Evolutionary conservation across 2,329 filamentous ascomycete species (phyloP).

Genomic region (Fusarium longipes): DNA sequence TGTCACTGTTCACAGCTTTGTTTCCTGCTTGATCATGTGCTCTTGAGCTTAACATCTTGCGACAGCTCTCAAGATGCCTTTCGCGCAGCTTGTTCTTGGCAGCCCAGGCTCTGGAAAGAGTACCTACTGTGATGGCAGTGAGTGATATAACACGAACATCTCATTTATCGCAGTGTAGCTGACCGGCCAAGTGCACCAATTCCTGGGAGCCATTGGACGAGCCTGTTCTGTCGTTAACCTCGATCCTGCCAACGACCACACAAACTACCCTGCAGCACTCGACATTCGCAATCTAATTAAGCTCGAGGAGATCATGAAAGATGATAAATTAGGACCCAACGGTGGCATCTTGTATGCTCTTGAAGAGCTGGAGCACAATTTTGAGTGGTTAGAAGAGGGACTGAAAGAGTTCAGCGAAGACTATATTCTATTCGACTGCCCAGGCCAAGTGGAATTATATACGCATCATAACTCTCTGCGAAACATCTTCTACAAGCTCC

Average conservation of each 20-base stretch:
- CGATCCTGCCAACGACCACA: constrained; percentile 95
- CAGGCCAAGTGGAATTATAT: constrained; percentile 96
- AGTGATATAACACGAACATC: constrained; percentile 46
- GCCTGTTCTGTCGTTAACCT: constrained; percentile 96
- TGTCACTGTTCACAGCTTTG: background rate
- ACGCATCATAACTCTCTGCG: constrained; percentile 93
- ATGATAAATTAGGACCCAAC: constrained; percentile 90
- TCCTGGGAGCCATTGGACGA: constrained; percentile 93
- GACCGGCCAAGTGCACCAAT: constrained; percentile 80
- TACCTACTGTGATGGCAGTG: constrained; percentile 96
- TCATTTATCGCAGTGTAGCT: background rate
- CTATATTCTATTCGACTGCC: constrained; percentile 95
- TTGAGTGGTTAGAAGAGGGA: constrained; percentile 88
- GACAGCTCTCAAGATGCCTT: constrained; percentile 61
- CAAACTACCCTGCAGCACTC: constrained; percentile 87
- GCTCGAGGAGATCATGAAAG: constrained; percentile 93
- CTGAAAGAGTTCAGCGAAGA: constrained; percentile 86
- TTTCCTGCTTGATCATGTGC: constrained; percentile 38
- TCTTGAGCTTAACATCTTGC: constrained; percentile 35
- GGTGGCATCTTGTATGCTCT: constrained; percentile 92
- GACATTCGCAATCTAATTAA: constrained; percentile 91
- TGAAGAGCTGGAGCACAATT: constrained; percentile 93
- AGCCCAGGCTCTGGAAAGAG: constrained; percentile 96
- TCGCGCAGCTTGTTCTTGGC: constrained; percentile 86
- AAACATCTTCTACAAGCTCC: constrained; percentile 89